phyloP scores from a whole-genome alignment of 768 basidiomycete genomes.

The Cystofilobasidium bisporidii region DNA sequence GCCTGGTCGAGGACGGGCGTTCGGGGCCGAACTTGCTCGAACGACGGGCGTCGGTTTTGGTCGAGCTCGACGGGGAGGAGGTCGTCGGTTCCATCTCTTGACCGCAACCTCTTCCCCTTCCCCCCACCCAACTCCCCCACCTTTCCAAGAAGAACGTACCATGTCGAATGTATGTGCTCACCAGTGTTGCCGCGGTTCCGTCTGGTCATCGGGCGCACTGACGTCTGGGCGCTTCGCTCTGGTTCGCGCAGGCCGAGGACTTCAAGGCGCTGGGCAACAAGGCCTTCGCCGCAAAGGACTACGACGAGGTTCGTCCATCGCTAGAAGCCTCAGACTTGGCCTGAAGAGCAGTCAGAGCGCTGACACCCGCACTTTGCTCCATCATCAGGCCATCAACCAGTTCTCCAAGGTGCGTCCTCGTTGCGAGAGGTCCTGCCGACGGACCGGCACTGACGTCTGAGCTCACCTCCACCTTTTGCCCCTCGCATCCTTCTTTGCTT shows the following conservation, averaged over 20 bases:
- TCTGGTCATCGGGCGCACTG: too few species aligned
- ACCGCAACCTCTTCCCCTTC: too few species aligned
- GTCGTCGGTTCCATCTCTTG: too few species aligned
- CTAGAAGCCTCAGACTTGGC: neutral
- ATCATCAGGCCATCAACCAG: conserved; percentile 46
- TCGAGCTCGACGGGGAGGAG: too few species aligned
- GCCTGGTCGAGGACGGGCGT: too few species aligned
- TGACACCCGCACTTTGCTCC: neutral
- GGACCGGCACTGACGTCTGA: neutral
- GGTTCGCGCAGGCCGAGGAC: conserved; percentile 44
- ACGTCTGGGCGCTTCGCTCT: neutral
- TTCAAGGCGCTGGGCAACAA: conserved; percentile 92
- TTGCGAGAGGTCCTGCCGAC: too few species aligned
- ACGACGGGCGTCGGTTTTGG: neutral
- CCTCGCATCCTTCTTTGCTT: conserved; percentile 45
- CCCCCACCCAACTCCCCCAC: too few species aligned
- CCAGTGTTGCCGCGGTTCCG: too few species aligned
- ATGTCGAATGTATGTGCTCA: neutral
- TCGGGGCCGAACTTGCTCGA: neutral
- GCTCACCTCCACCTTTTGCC: conserved; percentile 35
- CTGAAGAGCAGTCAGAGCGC: neutral
- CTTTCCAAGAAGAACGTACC: too few species aligned
- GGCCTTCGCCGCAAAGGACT: conserved; percentile 86
- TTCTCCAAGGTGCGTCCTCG: conserved; percentile 35
- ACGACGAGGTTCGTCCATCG: conserved; percentile 50